Percentiles rank a stretch among this genome's conserved stretches.
These are phyloP conservation scores for Halophytophthora batemanensis DNA, from an alignment of 352 stramenopile genomes.

Conservation along the genomic window DNA sequence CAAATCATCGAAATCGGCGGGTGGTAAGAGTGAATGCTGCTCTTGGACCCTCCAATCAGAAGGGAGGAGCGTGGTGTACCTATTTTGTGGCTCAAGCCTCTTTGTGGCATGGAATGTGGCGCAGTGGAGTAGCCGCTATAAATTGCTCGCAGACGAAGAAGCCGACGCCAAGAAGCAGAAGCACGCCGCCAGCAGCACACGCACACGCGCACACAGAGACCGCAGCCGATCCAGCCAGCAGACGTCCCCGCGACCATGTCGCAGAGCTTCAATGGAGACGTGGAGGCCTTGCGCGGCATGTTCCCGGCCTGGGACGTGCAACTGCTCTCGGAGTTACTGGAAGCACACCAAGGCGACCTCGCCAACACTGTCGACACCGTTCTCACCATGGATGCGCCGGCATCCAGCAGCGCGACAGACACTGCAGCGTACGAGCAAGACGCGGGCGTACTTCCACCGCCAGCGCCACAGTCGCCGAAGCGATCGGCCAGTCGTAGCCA, in stretches of 20 bases:
- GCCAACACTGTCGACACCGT: slow-evolving; percentile 75
- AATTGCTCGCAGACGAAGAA: background rate
- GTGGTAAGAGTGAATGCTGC: too few species aligned
- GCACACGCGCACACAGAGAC: too few species aligned
- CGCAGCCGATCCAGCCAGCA: too few species aligned
- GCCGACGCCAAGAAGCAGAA: slow-evolving; percentile 3
- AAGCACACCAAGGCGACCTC: slow-evolving; percentile 62
- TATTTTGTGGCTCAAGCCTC: too few species aligned
- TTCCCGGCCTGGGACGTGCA: slow-evolving; percentile 74
- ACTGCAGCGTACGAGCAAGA: too few species aligned
- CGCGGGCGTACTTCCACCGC: too few species aligned
- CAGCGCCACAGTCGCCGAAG: slow-evolving; percentile 11
- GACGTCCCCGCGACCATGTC: slow-evolving; percentile 36
- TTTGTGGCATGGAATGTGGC: too few species aligned
- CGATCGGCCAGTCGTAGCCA: slow-evolving; percentile 8
- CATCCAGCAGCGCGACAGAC: background rate
- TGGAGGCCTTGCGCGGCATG: slow-evolving; percentile 64
- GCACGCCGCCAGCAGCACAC: slow-evolving; percentile 6
- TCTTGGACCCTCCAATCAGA: too few species aligned
- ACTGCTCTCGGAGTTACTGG: slow-evolving; percentile 57
- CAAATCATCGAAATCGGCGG: too few species aligned
- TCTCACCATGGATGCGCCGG: slow-evolving; percentile 62
- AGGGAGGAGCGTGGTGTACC: too few species aligned
- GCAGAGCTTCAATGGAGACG: slow-evolving; percentile 54
- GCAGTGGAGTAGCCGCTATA: too few species aligned